Evolutionary conservation across 345 rosid species (phyloP), one percentile per base, ranked within the genome.

Genomic region (Salix viminalis): DNA sequence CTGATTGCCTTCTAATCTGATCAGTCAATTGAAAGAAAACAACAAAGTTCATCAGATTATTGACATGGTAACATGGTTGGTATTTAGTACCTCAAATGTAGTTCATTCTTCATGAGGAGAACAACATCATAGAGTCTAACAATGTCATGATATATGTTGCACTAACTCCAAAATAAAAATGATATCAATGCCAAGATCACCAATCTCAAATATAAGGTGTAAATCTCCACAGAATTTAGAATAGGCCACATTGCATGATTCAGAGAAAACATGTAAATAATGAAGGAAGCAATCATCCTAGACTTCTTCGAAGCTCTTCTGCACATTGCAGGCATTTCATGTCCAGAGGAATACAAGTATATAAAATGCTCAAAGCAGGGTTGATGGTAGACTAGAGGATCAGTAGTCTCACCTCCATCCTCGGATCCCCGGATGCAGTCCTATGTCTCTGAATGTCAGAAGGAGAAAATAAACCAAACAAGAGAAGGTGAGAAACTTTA

Each of bases 1-100:
- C 91, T 5, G 98, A 96, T 60, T 96, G 98, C 78, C 99, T 87
- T 83, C 99, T 79, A 68, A 96, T 92, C 99, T 92, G 91, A 78
- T 42, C 41, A 50, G 37, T 26, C 30, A 69, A 50, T 24, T 76
- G 2, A 26, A 19, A 46, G 30, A 37, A 36, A 24, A 64, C 71
- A 14, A 10, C 44, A 21, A 2, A 7, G 9, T 16, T 30, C 19
- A 68, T 60, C 41, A 15, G 21, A 34, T 46, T 44, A 6, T 14
- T 5, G 56, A 26, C 37, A 30, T 18, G 13, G 24, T 21, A 42
- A 2, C 39, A 69, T 9, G 14, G 50, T 44, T 65, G 50, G 50
- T 11, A 46, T 13, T 12, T 13, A 46, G 50, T 2, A 46, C 14
- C 50, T 46, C 50, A 46, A 46, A 46, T 10, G 50, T 46, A 42